A percentile compares a stretch with the other conserved stretches of the same genome.
phyloP scores from a whole-genome alignment of 2,329 filamentous ascomycete genomes.

The Hysterium pulicare region DNA sequence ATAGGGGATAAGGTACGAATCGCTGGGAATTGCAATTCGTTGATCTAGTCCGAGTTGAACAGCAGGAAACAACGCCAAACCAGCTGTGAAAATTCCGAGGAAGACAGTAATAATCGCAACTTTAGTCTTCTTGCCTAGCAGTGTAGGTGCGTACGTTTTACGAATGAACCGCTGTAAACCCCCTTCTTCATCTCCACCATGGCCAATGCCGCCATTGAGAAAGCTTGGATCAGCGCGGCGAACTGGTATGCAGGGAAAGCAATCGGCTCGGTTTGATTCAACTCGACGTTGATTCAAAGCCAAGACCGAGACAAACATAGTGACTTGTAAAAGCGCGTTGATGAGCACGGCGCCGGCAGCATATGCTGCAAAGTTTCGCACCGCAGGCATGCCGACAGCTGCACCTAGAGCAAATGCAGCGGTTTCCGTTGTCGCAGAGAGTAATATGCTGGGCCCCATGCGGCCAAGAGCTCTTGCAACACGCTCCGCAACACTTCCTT shows the following conservation, averaged over 20 bases:
- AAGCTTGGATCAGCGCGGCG: constrained; percentile 69
- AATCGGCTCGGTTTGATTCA: constrained; percentile 84
- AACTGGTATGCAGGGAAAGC: constrained; percentile 84
- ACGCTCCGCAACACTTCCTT: constrained; percentile 80
- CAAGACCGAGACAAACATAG: constrained; percentile 91
- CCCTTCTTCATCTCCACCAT: constrained; percentile 80
- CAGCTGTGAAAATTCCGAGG: constrained; percentile 81
- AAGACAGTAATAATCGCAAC: constrained; percentile 74
- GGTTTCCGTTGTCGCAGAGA: constrained; percentile 93
- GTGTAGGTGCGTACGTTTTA: constrained; percentile 77
- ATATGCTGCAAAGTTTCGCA: constrained; percentile 95
- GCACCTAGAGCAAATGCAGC: constrained; percentile 88
- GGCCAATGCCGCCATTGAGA: constrained; percentile 59
- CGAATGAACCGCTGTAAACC: constrained; percentile 82
- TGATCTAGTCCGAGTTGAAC: constrained; percentile 89
- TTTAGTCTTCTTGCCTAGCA: constrained; percentile 80
- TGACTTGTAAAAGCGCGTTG: constrained; percentile 94
- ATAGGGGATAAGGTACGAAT: constrained; percentile 92
- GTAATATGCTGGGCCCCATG: constrained; percentile 94
- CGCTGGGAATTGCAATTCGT: constrained; percentile 86
- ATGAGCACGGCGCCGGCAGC: constrained; percentile 94
- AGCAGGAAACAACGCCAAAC: constrained; percentile 77
- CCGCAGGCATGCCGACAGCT: constrained; percentile 95
- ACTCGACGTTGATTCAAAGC: constrained; percentile 88
- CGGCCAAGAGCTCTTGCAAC: constrained; percentile 86